A percentile compares a stretch with the other conserved stretches of the same genome.
These are phyloP conservation scores for Pythium vanterpoolii DNA, from an alignment of 352 stramenopile species.

Conservation along the genomic window DNA sequence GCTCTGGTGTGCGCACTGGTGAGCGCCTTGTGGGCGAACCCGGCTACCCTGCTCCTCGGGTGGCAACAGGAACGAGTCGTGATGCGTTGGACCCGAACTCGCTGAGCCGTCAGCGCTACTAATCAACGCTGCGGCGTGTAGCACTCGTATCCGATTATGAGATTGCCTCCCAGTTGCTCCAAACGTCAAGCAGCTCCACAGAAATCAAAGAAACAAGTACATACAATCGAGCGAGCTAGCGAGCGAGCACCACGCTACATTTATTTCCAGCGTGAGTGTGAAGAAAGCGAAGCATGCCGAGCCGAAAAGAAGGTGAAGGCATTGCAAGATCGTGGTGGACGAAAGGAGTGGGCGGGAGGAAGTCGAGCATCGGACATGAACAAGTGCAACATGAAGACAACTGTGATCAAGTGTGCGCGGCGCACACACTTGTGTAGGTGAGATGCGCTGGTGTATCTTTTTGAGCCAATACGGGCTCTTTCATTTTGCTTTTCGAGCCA, in stretches of 20 bases:
- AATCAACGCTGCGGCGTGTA: constrained; percentile 19
- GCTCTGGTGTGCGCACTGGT: constrained; percentile 2
- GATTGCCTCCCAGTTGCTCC: neutral
- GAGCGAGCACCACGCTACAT: constrained; percentile 4
- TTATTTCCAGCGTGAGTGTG: constrained; percentile 19
- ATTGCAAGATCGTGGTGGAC: neutral
- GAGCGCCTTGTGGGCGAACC: neutral
- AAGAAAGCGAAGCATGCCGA: constrained; percentile 40
- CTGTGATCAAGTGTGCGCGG: constrained; percentile 1
- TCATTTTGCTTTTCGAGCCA: constrained; percentile 39
- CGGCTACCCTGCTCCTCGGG: constrained; percentile 2
- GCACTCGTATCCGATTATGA: constrained; percentile 4
- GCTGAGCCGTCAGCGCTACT: constrained; percentile 79
- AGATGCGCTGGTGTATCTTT: constrained; percentile 24
- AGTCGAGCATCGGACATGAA: neutral
- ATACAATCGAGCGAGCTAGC: neutral
- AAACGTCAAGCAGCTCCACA: constrained; percentile 1
- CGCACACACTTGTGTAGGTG: neutral
- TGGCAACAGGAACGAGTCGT: constrained; percentile 2
- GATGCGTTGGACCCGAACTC: constrained; percentile 53
- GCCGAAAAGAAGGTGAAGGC: constrained; percentile 24
- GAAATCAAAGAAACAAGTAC: constrained; percentile 14
- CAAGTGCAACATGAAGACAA: neutral
- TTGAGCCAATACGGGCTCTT: constrained; percentile 32
- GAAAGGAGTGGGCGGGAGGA: neutral